phyloP scores from a whole-genome alignment of 768 basidiomycete species.

The Agrocybe praecox region DNA sequence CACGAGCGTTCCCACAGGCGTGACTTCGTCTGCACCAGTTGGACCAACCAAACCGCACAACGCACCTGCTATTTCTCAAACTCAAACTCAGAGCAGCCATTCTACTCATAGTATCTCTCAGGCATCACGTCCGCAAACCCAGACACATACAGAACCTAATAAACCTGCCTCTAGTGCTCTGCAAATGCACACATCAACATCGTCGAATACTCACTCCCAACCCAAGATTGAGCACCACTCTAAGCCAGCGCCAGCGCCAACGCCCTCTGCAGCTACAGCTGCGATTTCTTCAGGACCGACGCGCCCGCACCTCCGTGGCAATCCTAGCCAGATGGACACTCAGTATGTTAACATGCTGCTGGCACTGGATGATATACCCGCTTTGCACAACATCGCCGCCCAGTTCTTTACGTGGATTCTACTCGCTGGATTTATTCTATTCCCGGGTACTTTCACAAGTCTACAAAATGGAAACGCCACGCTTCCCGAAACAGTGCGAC shows the following conservation, averaged over 20 bases:
- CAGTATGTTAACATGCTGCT: constrained; percentile 65
- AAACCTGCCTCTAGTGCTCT: constrained; percentile 5
- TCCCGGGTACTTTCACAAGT: constrained; percentile 63
- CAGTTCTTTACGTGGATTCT: constrained; percentile 67
- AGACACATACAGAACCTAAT: neutral
- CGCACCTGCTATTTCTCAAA: neutral
- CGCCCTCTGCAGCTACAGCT: constrained; percentile 2
- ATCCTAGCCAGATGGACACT: constrained; percentile 40
- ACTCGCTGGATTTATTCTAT: constrained; percentile 62
- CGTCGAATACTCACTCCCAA: neutral
- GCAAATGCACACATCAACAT: neutral
- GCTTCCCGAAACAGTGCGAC: constrained; percentile 23
- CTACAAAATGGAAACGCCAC: constrained; percentile 33
- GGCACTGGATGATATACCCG: constrained; percentile 57
- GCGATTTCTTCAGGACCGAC: constrained; percentile 7
- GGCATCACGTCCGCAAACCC: constrained; percentile 5
- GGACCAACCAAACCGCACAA: neutral
- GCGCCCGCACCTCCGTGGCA: constrained; percentile 19
- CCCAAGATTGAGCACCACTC: constrained; percentile 3
- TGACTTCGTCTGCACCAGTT: neutral
- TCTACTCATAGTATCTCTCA: neutral
- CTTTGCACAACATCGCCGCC: constrained; percentile 48
- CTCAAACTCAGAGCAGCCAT: neutral
- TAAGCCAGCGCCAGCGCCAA: constrained; percentile 1
- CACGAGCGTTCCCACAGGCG: neutral